A percentile compares a stretch with the other conserved stretches of the same genome.
phyloP scores from a whole-genome alignment of 495 filamentous ascomycete genomes.

The Podospora fimiseda region DNA sequence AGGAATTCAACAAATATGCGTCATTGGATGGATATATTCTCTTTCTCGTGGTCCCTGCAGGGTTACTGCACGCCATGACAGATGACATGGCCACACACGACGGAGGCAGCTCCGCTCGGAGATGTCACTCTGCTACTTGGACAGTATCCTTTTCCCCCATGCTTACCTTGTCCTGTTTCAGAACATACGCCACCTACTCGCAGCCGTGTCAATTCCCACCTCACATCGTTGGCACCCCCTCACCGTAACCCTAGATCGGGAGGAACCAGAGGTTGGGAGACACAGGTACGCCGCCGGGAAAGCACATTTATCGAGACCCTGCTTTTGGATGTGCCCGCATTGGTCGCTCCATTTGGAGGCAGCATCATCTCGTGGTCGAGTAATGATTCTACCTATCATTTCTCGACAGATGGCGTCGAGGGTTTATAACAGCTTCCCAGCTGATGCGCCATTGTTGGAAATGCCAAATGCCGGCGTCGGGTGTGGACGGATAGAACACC shows the following conservation, averaged over 20 bases:
- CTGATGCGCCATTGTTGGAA: background rate
- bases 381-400: background rate
- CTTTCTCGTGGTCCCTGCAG: background rate
- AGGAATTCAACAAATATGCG: too few species aligned
- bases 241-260: background rate
- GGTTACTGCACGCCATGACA: background rate
- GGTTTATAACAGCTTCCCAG: background rate
- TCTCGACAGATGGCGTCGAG: background rate
- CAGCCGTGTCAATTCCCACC: background rate
- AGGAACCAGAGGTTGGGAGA: background rate
- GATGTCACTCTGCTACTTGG: background rate
- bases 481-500: background rate
- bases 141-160: background rate
- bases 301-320: too few species aligned
- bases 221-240: background rate
- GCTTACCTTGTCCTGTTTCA: background rate
- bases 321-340: conserved; percentile 1
- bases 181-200: background rate
- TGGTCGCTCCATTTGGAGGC: conserved; percentile 7
- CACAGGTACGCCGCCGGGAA: background rate
- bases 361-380: background rate
- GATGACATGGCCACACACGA: too few species aligned
- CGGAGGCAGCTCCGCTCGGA: background rate
- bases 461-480: background rate
- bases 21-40: background rate